phyloP scores from a whole-genome alignment of 306 rosid species.

The Pachyrhizus erosus region DNA sequence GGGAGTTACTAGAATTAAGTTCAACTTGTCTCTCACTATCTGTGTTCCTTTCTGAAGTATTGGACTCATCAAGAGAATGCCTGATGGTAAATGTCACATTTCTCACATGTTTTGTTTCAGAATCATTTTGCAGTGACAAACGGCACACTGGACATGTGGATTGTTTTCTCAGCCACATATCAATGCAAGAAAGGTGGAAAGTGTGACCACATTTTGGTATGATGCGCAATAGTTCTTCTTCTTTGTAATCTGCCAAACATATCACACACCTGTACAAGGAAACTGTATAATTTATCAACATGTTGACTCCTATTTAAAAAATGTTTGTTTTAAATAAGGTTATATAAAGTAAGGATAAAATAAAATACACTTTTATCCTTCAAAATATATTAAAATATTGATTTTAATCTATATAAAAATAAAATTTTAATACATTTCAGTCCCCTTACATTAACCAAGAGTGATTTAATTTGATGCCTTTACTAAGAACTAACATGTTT shows the following conservation, averaged over 20 bases:
- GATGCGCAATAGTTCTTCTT: constrained; percentile 78
- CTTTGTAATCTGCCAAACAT: constrained; percentile 90
- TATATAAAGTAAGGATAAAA: too few species aligned
- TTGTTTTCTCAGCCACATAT: constrained; percentile 85
- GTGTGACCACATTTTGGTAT: constrained; percentile 95
- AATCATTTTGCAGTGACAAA: constrained; percentile 67
- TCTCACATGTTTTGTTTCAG: constrained; percentile 60
- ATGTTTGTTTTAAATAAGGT: background rate
- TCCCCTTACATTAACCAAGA: too few species aligned
- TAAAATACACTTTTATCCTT: too few species aligned
- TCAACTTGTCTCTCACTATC: constrained; percentile 46
- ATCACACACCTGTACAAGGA: constrained; percentile 81
- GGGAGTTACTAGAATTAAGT: constrained; percentile 42
- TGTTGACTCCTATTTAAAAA: background rate
- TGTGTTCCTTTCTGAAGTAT: constrained; percentile 49
- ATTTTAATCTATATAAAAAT: too few species aligned
- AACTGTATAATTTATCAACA: constrained; percentile 20
- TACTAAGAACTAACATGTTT: too few species aligned
- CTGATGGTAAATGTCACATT: constrained; percentile 55
- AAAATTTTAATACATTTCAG: too few species aligned
- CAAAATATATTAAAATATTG: too few species aligned
- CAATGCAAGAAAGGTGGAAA: constrained; percentile 93
- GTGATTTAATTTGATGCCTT: too few species aligned
- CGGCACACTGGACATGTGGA: constrained; percentile 96
- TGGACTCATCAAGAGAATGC: constrained; percentile 61